Percentiles rank a stretch among this genome's conserved stretches.
These are phyloP conservation scores for Mycena crocata DNA, from an alignment of 768 basidiomycete genomes.

Conservation along the genomic window DNA sequence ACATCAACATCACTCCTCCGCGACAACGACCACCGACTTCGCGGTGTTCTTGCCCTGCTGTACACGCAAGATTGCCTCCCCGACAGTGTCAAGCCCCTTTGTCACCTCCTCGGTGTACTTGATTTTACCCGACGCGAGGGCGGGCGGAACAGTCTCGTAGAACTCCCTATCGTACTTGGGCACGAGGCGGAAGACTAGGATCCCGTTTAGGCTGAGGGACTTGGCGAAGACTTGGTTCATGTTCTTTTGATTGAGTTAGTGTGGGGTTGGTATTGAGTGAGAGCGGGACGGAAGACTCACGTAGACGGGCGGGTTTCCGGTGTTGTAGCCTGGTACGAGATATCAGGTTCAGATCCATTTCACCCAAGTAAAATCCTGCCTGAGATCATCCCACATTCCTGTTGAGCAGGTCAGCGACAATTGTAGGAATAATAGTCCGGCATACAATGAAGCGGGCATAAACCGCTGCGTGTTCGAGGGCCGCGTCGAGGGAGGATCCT, in stretches of 20 bases:
- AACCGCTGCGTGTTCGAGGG: conserved; percentile 56
- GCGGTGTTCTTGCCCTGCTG: conserved; percentile 46
- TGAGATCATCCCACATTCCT: conserved; percentile 57
- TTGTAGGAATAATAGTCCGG: too few relatives aligned
- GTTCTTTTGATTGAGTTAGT: conserved; percentile 44
- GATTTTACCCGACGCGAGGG: conserved; percentile 57
- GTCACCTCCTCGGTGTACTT: conserved; percentile 59
- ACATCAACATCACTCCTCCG: conserved; percentile 8
- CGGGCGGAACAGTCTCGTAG: conserved; percentile 51
- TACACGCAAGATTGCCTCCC: conserved; percentile 43
- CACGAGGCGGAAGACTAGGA: conserved; percentile 48
- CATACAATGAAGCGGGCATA: conserved; percentile 63
- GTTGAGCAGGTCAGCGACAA: not conserved
- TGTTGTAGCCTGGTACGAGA: not conserved
- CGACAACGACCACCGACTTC: conserved; percentile 27
- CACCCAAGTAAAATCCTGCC: conserved; percentile 8
- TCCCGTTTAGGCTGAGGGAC: conserved; percentile 52
- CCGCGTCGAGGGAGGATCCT: conserved; percentile 67
- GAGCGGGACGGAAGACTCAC: too few relatives aligned
- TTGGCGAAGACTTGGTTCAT: conserved; percentile 52
- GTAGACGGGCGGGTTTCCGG: not conserved
- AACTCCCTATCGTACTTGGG: conserved; percentile 56
- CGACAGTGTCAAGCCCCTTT: conserved; percentile 53
- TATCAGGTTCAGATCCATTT: not conserved
- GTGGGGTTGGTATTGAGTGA: not conserved